Evolutionary conservation across 176 grass and related monocot genomes (phyloP).

Genomic region (Pharus latifolius): DNA sequence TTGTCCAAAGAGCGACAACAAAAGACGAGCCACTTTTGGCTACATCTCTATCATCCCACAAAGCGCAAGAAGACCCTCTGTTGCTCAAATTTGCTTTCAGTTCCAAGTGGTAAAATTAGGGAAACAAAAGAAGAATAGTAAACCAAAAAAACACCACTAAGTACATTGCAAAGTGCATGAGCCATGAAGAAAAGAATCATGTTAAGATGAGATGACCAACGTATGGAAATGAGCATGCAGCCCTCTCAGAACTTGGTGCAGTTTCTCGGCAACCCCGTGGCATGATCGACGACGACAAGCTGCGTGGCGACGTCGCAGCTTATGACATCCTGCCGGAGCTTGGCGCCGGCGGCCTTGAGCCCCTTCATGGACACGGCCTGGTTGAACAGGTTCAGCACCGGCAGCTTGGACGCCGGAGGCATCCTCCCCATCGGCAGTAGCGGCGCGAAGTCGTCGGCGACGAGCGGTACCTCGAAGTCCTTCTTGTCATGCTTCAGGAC

Average conservation of each 20-base stretch:
- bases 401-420: slow-evolving; percentile 83
- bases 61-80: not conserved
- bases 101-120: not conserved
- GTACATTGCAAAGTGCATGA: not conserved
- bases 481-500: slow-evolving; percentile 48
- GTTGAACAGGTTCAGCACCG: slow-evolving; percentile 91
- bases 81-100: not conserved
- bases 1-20: not conserved
- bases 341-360: slow-evolving; percentile 90
- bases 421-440: slow-evolving; percentile 66
- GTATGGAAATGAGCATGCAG: not conserved
- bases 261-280: slow-evolving; percentile 66
- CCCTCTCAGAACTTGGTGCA: slow-evolving; percentile 53
- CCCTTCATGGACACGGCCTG: slow-evolving; percentile 77
- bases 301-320: slow-evolving; percentile 12
- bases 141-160: not conserved
- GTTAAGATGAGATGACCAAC: not conserved
- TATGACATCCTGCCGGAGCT: slow-evolving; percentile 73
- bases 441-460: slow-evolving; percentile 62
- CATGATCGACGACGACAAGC: slow-evolving; percentile 46
- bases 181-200: not conserved
- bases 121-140: not conserved
- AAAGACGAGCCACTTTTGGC: slow-evolving; percentile 8
- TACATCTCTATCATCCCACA: not conserved
- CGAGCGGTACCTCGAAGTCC: slow-evolving; percentile 82